Evolutionary conservation across 169 alveolate species (phyloP), one percentile per base, ranked within the genome.

Genomic region (Plasmodium billcollinsi): DNA sequence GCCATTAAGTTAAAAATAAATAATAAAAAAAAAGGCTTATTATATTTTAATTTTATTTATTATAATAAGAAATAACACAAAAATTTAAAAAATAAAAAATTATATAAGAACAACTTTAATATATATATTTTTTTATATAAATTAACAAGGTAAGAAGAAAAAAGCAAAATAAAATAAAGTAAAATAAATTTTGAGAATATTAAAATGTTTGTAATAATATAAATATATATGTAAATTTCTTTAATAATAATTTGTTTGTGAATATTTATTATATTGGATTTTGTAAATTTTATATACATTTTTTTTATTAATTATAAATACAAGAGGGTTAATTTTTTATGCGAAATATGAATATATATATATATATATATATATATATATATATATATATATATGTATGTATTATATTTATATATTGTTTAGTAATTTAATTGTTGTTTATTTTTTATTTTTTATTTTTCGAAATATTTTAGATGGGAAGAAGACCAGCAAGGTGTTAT

Each of bases 401-500:
- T n/a, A n/a, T n/a, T n/a, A n/a, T n/a, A n/a, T n/a, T 24, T 24
- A 24, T 24, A 24, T 24, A 24, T 24, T 29, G 3, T 33, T 4
- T 33, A 33, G 0, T 33, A 33, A 33, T 4, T 33, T 33, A 33
- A 33, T 33, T 33, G 2, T 5, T 33, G 2, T 33, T 33, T 33
- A 59, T 24, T 15, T 71, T 24, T 14, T 58, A 6, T 56, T 47
- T 59, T 67, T 15, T n/a, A 26, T 54, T 47, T 47, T 73, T 14
- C 39, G n/a, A 43, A 7, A 7, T 21, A 24, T 33, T 24, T 61
- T 93, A 94, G 92, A 99, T 99, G 99, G 99, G 99, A 73, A 97
- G 99, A 93, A 98, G 99, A 94, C 99, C 99, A 66, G 99, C 99
- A 45, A 97, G 99, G 94, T 99, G 99, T 95, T 99, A 99, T 95